Evolutionary conservation across 1,284 basidiomycete species (phyloP), one percentile per base, ranked within the genome.

Genomic region (Dichomitus squalens): DNA sequence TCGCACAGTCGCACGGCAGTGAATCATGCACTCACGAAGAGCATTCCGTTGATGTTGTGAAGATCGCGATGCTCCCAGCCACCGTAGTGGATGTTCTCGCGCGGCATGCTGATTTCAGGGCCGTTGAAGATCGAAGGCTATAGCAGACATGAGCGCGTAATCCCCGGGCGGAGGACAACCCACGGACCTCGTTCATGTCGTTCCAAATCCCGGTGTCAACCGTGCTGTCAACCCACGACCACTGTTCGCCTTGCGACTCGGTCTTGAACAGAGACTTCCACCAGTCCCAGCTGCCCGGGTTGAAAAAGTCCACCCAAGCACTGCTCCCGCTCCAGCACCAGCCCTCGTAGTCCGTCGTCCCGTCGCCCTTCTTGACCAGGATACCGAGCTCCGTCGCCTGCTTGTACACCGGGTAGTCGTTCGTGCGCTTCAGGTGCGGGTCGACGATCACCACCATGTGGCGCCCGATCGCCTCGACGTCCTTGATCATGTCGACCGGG

Each of bases 401-500:
- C 58, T 90, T 81, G 79, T 95, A 99, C 16, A 92, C 89, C 4
- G 93, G 92, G 71, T 96, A 96, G 57, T 85, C 76, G 12, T 84
- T 76, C 0, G 84, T 81, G 38, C 92, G 90, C 76, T 98, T 99
- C 69, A 98, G 76, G 74, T 99, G 97, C 35, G 97, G 97, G 70
- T 99, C 97, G 49, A 99, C 79, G 67, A 99, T 99, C 47, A 96
- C 90, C 38, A 98, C 96, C 86, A 98, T 96, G 93, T 96, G 97
- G 60, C 96, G 85, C 29, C 88, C 93, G 57, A 86, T 79, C 38
- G 85, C 89, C 53, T 92, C 93, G 3, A 99, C 90, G 50, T 93
- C 90, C 51, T 92, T 86, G 57, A 90, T 85, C 97, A 99, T 98
- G 47, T 90, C 86, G 27, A 94, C 87, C 0, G 97, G 96, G 69